Conservation (phyloP, 2,329 filamentous ascomycete genomes). For the Pseudopyrenochaeta lycopersici region DNA sequence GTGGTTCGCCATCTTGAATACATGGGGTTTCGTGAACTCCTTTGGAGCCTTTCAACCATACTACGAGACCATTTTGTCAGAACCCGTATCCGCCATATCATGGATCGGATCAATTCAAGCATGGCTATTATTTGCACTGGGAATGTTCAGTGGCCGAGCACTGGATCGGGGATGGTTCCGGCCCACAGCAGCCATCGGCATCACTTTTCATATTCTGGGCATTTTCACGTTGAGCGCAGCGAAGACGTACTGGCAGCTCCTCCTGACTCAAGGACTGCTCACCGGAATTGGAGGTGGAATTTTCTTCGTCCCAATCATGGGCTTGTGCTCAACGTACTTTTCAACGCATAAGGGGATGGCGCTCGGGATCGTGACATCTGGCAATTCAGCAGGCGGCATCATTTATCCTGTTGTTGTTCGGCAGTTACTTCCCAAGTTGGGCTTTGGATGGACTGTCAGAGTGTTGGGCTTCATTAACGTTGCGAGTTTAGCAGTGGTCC, state of each 20-base stretch:
- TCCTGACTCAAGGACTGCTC: constrained; percentile 44
- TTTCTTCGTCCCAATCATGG: constrained; percentile 44
- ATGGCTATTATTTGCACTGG: constrained; percentile 57
- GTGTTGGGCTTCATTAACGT: constrained; percentile 58
- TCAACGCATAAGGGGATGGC: constrained; percentile 64
- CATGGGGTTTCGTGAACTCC: constrained; percentile 53
- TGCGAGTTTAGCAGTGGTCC: constrained; percentile 40
- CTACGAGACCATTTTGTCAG: constrained; percentile 49
- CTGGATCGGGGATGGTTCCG: constrained; percentile 61
- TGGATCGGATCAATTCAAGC: constrained; percentile 63
- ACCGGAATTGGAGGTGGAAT: constrained; percentile 42
- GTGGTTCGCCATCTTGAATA: constrained; percentile 41
- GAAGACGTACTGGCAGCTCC: constrained; percentile 59
- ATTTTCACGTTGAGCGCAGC: constrained; percentile 61
- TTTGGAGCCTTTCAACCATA: constrained; percentile 60
- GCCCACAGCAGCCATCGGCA: constrained; percentile 52
- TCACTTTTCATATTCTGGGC: constrained; percentile 53
- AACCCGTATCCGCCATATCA: constrained; percentile 56
- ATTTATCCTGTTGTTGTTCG: constrained; percentile 65
- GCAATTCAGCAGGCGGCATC: constrained; percentile 68
- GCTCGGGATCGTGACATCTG: constrained; percentile 66
- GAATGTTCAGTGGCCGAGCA: constrained; percentile 57
- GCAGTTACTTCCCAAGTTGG: constrained; percentile 58
- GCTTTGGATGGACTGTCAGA: constrained; percentile 44
- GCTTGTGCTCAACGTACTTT: constrained; percentile 64